These are phyloP conservation scores for Aquilaria sinensis DNA, from an alignment of 345 rosid genomes.

Conservation along the genomic window DNA sequence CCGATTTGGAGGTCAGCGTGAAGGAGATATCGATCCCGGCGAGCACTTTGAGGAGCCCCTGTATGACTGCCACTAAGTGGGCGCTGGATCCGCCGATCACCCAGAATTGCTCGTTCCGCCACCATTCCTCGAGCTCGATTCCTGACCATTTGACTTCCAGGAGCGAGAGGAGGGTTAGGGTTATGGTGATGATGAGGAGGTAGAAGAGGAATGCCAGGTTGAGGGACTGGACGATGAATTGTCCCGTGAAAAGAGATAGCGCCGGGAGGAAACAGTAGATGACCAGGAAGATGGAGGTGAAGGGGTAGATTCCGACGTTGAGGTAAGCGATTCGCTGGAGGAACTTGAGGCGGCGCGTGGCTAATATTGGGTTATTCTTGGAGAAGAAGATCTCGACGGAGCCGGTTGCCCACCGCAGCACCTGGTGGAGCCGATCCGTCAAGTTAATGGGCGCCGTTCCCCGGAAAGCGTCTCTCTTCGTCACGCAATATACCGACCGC, in stretches of 20 bases:
- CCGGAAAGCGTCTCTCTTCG: conserved; percentile 86
- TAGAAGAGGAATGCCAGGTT: conserved; percentile 55
- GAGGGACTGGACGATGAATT: conserved; percentile 63
- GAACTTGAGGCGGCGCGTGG: conserved; percentile 67
- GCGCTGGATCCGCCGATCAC: conserved; percentile 90
- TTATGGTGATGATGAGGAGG: conserved; percentile 57
- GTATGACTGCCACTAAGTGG: conserved; percentile 75
- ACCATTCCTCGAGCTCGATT: conserved; percentile 71
- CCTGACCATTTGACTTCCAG: conserved; percentile 96
- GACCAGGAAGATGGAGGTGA: conserved; percentile 73
- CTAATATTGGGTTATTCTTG: conserved; percentile 65
- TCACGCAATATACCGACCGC: conserved; percentile 84
- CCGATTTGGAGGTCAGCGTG: conserved; percentile 63
- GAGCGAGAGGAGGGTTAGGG: conserved; percentile 60
- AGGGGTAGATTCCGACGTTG: conserved; percentile 84
- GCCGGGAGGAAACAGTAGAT: conserved; percentile 88
- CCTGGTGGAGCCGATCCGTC: conserved; percentile 90
- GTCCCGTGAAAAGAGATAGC: conserved; percentile 68
- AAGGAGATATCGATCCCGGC: conserved; percentile 89
- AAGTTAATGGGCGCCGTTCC: conserved; percentile 93
- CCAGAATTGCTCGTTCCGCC: conserved; percentile 98
- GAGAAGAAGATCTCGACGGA: conserved; percentile 93
- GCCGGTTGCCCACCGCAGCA: conserved; percentile 94
- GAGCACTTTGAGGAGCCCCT: conserved; percentile 74
- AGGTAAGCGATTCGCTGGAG: conserved; percentile 80